A percentile compares a stretch with the other conserved stretches of the same genome.
phyloP scores from a whole-genome alignment of 2,329 filamentous ascomycete species.

The Fusarium sp. region DNA sequence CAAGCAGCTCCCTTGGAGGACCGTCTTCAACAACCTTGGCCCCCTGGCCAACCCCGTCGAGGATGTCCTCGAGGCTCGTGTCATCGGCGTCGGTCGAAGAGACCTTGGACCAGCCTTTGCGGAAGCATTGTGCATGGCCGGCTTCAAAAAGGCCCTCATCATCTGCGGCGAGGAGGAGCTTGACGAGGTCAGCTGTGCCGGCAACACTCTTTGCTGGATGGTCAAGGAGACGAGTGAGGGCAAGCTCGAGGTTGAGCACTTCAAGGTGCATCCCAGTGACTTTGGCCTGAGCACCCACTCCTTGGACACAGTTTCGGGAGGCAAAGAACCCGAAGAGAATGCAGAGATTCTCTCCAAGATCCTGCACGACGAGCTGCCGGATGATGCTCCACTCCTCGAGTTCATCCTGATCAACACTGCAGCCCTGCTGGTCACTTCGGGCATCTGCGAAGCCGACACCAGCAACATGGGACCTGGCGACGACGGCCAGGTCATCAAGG shows the following conservation, averaged over 20 bases:
- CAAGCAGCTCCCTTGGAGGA: conserved; percentile 90
- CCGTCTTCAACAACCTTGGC: conserved; percentile 96
- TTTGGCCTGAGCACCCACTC: conserved; percentile 85
- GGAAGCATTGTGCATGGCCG: conserved; percentile 81
- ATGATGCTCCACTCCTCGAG: conserved; percentile 86
- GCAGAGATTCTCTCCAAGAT: conserved; percentile 85
- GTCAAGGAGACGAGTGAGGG: conserved; percentile 64
- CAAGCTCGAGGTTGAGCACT: conserved; percentile 74
- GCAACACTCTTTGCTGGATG: conserved; percentile 89
- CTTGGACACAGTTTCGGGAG: conserved; percentile 82
- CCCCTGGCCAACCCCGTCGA: conserved; percentile 93
- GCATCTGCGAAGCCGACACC: conserved; percentile 85
- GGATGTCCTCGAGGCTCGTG: conserved; percentile 83
- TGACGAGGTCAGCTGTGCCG: conserved; percentile 94
- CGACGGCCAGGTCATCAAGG: conserved; percentile 82
- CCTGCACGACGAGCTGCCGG: conserved; percentile 76
- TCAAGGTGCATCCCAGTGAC: conserved; percentile 83
- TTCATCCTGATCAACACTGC: conserved; percentile 97
- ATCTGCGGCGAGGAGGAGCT: conserved; percentile 96
- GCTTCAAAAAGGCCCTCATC: conserved; percentile 85
- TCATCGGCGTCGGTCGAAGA: conserved; percentile 91
- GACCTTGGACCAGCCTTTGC: conserved; percentile 91
- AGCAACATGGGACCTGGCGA: conserved; percentile 85
- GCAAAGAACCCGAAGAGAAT: conserved; percentile 88
- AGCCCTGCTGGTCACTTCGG: conserved; percentile 85